A percentile compares a stretch with the other conserved stretches of the same genome.
These are phyloP conservation scores for Fusarium mangiferae DNA, from an alignment of 2,329 filamentous ascomycete genomes.

Conservation along the genomic window DNA sequence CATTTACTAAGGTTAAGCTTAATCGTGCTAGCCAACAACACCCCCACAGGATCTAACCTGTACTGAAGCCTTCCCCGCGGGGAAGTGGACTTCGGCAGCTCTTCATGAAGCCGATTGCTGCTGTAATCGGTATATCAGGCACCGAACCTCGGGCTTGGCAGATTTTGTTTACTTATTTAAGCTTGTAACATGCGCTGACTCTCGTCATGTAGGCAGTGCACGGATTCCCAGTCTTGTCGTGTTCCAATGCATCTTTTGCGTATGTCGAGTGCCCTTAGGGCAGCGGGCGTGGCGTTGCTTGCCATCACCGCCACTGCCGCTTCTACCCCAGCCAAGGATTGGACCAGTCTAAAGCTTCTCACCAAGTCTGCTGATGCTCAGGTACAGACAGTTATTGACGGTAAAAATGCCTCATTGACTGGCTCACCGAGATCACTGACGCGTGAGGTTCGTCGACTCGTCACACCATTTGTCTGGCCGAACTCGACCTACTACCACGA, in stretches of 20 bases:
- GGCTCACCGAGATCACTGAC: conserved; percentile 7
- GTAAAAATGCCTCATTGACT: conserved; percentile 2
- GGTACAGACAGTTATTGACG: background rate
- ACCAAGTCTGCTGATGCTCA: conserved; percentile 1
- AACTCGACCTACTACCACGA: conserved; percentile 16
- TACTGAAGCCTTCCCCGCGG: background rate
- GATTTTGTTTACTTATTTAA: background rate
- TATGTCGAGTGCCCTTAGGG: background rate
- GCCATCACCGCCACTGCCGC: background rate
- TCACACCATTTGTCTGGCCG: conserved; percentile 10
- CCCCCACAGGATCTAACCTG: conserved; percentile 1
- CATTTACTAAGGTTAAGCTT: conserved; percentile 11
- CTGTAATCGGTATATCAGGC: background rate
- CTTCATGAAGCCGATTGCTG: background rate
- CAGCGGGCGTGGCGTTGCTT: background rate
- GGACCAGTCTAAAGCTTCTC: conserved; percentile 3
- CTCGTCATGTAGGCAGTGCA: background rate
- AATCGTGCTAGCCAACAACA: background rate
- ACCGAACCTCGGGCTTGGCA: conserved; percentile 27
- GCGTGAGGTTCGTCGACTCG: conserved; percentile 5
- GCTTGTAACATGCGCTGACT: rapidly evolving
- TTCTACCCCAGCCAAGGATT: background rate
- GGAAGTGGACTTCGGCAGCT: background rate
- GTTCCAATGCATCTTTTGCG: background rate
- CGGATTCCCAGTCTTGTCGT: no score